Conservation (phyloP, 192 early-diverging fungal species). For the Coemansia furcata region DNA sequence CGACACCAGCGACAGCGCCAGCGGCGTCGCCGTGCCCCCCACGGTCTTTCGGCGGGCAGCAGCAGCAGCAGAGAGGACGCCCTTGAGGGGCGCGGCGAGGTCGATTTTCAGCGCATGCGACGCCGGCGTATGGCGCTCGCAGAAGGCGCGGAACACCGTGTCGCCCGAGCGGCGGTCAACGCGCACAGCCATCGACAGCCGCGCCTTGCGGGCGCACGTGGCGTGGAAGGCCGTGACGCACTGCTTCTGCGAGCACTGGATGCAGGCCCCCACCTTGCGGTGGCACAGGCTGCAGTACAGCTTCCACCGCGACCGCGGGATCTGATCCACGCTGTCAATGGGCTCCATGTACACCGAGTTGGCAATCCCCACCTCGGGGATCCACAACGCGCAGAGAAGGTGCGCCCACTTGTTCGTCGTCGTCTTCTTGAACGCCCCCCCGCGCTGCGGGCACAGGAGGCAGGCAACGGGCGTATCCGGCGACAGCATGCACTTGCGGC, state of each 20-base stretch:
- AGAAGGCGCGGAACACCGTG: slow-evolving; percentile 69
- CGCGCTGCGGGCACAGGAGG: slow-evolving; percentile 88
- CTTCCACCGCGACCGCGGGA: slow-evolving; percentile 87
- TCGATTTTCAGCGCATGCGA: slow-evolving; percentile 30
- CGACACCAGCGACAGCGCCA: slow-evolving; percentile 22
- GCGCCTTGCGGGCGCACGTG: slow-evolving; percentile 86
- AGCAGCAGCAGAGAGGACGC: not conserved
- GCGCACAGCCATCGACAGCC: slow-evolving; percentile 84
- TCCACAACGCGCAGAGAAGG: slow-evolving; percentile 94
- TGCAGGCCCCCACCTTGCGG: slow-evolving; percentile 79
- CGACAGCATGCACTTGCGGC: slow-evolving; percentile 94
- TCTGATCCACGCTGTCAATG: slow-evolving; percentile 85
- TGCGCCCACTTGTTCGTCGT: slow-evolving; percentile 93
- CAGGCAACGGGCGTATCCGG: slow-evolving; percentile 88
- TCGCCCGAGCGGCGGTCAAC: slow-evolving; percentile 59
- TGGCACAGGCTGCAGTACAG: slow-evolving; percentile 88
- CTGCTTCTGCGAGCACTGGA: slow-evolving; percentile 89
- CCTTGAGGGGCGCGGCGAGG: slow-evolving; percentile 26
- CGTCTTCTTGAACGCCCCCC: slow-evolving; percentile 96
- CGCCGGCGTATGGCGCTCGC: slow-evolving; percentile 89
- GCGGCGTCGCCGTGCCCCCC: not conserved
- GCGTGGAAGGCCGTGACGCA: slow-evolving; percentile 93
- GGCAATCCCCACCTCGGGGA: slow-evolving; percentile 85
- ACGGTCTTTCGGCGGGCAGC: slow-evolving; percentile 7
- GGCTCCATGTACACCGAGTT: slow-evolving; percentile 98